Evolutionary conservation across 2,329 filamentous ascomycete species (phyloP).

Genomic region (Fusarium sp.): DNA sequence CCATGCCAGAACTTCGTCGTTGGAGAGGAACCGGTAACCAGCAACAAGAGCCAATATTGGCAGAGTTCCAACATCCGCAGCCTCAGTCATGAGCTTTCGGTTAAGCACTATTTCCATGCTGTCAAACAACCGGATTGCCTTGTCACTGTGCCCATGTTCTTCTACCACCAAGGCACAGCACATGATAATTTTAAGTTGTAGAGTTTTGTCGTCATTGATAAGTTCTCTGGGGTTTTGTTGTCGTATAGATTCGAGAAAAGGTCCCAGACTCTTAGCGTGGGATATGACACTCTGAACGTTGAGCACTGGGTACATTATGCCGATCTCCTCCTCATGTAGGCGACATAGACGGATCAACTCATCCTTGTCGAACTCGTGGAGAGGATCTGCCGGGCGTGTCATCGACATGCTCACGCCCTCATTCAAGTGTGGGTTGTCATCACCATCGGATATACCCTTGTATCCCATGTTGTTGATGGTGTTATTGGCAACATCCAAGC

Average conservation of each 20-base stretch:
- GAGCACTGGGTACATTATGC: slow-evolving; percentile 91
- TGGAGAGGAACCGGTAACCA: slow-evolving; percentile 85
- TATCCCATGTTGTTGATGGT: slow-evolving; percentile 94
- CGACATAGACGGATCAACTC: slow-evolving; percentile 85
- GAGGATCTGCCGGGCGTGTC: slow-evolving; percentile 74
- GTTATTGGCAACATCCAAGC: slow-evolving; percentile 87
- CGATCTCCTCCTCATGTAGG: slow-evolving; percentile 90
- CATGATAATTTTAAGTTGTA: slow-evolving; percentile 86
- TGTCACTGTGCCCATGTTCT: slow-evolving; percentile 82
- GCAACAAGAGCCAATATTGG: slow-evolving; percentile 68
- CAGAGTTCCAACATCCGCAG: slow-evolving; percentile 63
- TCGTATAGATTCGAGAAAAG: slow-evolving; percentile 75
- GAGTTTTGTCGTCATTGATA: slow-evolving; percentile 69
- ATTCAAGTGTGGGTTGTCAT: slow-evolving; percentile 68
- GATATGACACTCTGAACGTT: slow-evolving; percentile 79
- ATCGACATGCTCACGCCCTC: slow-evolving; percentile 41
- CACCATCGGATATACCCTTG: slow-evolving; percentile 71
- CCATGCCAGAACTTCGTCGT: slow-evolving; percentile 90
- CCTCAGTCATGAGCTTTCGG: slow-evolving; percentile 71
- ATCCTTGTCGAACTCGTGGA: slow-evolving; percentile 83
- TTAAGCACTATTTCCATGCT: slow-evolving; percentile 82
- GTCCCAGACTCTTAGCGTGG: slow-evolving; percentile 78
- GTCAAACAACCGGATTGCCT: slow-evolving; percentile 80
- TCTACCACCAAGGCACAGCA: slow-evolving; percentile 85
- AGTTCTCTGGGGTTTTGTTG: slow-evolving; percentile 54